Evolutionary conservation across 2,329 filamentous ascomycete species (phyloP), one percentile per base, ranked within the genome.

Genomic region (Apiospora malaysiana): DNA sequence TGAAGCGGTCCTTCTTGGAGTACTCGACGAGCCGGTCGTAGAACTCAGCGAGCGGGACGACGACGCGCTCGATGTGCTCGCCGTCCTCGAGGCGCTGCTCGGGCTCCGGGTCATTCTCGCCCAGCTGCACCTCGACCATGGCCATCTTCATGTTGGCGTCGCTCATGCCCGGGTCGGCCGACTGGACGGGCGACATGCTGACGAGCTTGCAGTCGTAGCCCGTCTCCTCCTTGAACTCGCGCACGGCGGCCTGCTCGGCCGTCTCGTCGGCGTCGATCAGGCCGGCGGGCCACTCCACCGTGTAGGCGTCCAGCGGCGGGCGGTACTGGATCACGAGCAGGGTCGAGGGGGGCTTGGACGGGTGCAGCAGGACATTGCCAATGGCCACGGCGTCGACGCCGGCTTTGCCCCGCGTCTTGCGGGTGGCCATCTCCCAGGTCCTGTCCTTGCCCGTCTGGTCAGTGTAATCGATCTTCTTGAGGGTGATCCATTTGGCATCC

Each of bases 331-430:
- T 86, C 49, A 87, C 86, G 9, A 88, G 76, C 25, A 88, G 72
- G 6, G 86, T 83, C n/a, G 85, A 81, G 0, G 84, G 82, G 51
- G 80, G 77, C 70, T 81, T 81, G n/a, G 78, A 77, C 4, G 83
- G 80, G 70, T 84, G 84, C 63, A 86, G 79, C 2, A 91, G 82
- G 72, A 91, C 84, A 69, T 89, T 90, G 69, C 89, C 86, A 73
- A 91, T 89, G 67, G 89, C 88, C 6, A 91, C 89, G 63, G 88
- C 89, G 74, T 91, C 89, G 71, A 91, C 86, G 71, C 84, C 85
- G 4, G 83, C 81, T 1, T 85, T 84, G 16, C 84, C 83, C 27
- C 89, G 85, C 0, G 89, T 91, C 73, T 86, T 85, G 70, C 89
- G 88, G 72, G 87, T 84, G 4, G 87, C 88, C 3, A 87, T 87